Conservation (phyloP, 768 basidiomycete species). For the Mycena alexandri region DNA sequence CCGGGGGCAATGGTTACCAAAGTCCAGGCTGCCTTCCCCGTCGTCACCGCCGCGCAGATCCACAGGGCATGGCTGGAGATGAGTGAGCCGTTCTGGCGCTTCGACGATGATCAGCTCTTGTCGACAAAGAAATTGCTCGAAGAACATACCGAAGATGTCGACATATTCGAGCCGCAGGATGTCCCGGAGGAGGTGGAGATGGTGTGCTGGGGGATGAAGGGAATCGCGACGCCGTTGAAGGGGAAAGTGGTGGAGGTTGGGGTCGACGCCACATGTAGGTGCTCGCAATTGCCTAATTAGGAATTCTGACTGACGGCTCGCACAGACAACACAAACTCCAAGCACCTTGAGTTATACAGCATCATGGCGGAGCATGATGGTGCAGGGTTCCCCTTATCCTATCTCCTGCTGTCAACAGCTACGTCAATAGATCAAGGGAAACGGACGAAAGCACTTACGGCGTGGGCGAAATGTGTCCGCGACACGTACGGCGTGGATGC, state of each 20-base stretch:
- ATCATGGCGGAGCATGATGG: conserved; percentile 41
- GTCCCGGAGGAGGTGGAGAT: conserved; percentile 36
- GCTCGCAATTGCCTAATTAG: not conserved
- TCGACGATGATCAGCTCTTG: conserved; percentile 24
- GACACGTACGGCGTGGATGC: conserved; percentile 21
- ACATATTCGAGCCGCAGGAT: conserved; percentile 15
- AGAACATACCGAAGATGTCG: conserved; percentile 18
- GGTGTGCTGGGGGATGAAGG: conserved; percentile 36
- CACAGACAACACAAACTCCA: conserved; percentile 38
- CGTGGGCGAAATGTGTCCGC: conserved; percentile 34
- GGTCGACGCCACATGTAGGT: conserved; percentile 37
- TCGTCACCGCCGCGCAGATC: conserved; percentile 41
- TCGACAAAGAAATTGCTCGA: conserved; percentile 24
- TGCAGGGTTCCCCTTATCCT: conserved; percentile 42
- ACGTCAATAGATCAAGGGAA: conserved; percentile 38
- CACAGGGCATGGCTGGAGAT: conserved; percentile 44
- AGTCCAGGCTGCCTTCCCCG: conserved; percentile 49
- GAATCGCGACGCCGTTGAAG: conserved; percentile 18
- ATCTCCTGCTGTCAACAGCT: conserved; percentile 42
- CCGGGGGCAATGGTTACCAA: conserved; percentile 46
- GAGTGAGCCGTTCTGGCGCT: conserved; percentile 44
- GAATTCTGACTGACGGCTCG: conserved; percentile 3
- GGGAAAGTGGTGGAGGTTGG: conserved; percentile 32
- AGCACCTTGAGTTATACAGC: conserved; percentile 42
- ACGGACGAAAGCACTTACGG: conserved; percentile 33